Conservation (phyloP, 148 eudicot species). For the Rhododendron ovatum region DNA sequence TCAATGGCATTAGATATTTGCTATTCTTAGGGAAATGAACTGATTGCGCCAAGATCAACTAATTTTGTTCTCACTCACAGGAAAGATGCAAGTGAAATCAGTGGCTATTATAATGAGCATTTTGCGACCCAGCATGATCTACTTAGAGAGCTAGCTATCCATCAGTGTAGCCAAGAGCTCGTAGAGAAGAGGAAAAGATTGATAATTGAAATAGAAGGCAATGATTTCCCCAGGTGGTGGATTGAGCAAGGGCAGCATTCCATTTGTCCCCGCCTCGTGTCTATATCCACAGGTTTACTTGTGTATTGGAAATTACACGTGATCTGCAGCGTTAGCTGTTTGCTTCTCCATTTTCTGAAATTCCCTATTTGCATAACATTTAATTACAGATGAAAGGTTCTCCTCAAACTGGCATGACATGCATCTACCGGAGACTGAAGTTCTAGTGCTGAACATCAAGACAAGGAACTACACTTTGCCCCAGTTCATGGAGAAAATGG, state of each 20-base stretch:
- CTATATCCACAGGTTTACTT: conserved; percentile 23
- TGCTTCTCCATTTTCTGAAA: background rate
- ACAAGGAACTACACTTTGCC: conserved; percentile 11
- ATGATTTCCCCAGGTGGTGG: conserved; percentile 12
- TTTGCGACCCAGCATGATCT: conserved; percentile 23
- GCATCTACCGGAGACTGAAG: conserved; percentile 10
- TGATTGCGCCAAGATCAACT: background rate
- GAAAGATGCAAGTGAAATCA: conserved; percentile 6
- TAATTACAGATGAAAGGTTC: conserved; percentile 17
- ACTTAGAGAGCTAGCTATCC: conserved; percentile 19
- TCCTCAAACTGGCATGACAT: conserved; percentile 13
- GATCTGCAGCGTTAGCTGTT: background rate
- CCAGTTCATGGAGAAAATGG: conserved; percentile 16
- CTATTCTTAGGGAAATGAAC: background rate
- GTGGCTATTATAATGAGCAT: conserved; percentile 10
- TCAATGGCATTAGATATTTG: background rate
- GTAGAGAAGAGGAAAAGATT: conserved; percentile 7
- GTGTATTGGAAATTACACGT: background rate
- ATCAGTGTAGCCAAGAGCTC: conserved; percentile 11
- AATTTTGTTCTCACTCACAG: conserved; percentile 1
- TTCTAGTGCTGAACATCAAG: conserved; percentile 16
- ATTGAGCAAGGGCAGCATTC: conserved; percentile 2
- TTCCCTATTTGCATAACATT: background rate
- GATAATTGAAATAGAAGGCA: conserved; percentile 13
- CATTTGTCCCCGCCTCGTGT: conserved; percentile 12